A percentile compares a stretch with the other conserved stretches of the same genome.
phyloP scores from a whole-genome alignment of 495 filamentous ascomycete species.

The Neurospora sp. region DNA sequence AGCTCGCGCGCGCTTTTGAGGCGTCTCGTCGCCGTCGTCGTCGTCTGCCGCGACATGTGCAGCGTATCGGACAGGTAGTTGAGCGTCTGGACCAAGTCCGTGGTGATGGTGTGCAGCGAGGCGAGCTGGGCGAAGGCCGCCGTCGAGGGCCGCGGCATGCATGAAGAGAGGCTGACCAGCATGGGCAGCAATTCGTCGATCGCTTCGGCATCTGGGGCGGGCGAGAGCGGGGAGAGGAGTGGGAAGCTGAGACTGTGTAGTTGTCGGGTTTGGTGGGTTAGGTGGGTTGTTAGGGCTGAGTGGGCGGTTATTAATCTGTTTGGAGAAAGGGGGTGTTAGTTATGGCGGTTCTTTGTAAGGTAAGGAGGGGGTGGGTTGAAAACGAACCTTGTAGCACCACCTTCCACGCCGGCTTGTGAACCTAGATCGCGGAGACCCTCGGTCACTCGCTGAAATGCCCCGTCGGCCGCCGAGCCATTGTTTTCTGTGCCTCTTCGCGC shows the following conservation, averaged over 20 bases:
- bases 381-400: conserved; percentile 63
- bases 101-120: conserved; percentile 55
- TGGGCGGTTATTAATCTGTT: conserved; percentile 78
- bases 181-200: conserved; percentile 59
- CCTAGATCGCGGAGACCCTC: conserved; percentile 67
- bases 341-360: not conserved
- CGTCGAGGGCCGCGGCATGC: conserved; percentile 43
- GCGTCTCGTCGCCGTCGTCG: conserved; percentile 63
- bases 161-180: conserved; percentile 45
- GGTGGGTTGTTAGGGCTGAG: conserved; percentile 70
- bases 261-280: conserved; percentile 72
- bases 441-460: conserved; percentile 59
- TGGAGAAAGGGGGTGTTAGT: conserved; percentile 11
- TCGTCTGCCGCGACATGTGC: conserved; percentile 87
- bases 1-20: conserved; percentile 68
- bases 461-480: conserved; percentile 58
- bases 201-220: conserved; percentile 45
- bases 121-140: conserved; percentile 46
- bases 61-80: conserved; percentile 82
- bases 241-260: conserved; percentile 73
- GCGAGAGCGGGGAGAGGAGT: conserved; percentile 49
- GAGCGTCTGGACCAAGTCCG: conserved; percentile 69
- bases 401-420: conserved; percentile 71
- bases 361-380: conserved; percentile 1
- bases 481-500: conserved; percentile 62